Evolutionary conservation across 129 eudicot genomes (phyloP).

Genomic region (Saposhnikovia divaricata): DNA sequence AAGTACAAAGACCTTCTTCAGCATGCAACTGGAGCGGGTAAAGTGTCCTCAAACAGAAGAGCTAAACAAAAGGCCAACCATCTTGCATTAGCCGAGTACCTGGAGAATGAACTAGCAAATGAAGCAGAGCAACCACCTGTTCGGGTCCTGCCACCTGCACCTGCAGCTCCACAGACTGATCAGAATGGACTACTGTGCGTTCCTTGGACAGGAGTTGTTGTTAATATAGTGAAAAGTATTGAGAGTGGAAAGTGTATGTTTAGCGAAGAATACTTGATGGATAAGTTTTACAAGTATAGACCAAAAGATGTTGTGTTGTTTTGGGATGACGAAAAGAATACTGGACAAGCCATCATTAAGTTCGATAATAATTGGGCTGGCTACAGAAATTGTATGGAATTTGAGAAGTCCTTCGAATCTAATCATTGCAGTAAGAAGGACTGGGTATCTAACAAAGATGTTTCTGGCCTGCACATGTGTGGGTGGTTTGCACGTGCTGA

Average conservation of each 20-base stretch:
- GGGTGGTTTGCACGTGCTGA: constrained; percentile 85
- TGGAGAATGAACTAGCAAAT: constrained; percentile 51
- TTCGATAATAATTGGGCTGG: constrained; percentile 77
- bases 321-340: constrained; percentile 30
- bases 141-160: constrained; percentile 20
- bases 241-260: constrained; percentile 23
- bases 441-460: constrained; percentile 36
- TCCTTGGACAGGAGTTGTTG: constrained; percentile 93
- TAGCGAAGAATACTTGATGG: constrained; percentile 45
- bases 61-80: constrained; percentile 87
- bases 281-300: constrained; percentile 42
- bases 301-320: constrained; percentile 52
- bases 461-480: constrained; percentile 36
- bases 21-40: constrained; percentile 80
- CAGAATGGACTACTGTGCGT: constrained; percentile 47
- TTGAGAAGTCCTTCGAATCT: constrained; percentile 73
- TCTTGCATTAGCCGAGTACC: constrained; percentile 62
- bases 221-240: constrained; percentile 37
- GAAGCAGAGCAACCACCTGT: constrained; percentile 41
- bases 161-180: constrained; percentile 33
- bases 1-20: constrained; percentile 75
- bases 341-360: constrained; percentile 42
- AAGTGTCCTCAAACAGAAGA: constrained; percentile 73
- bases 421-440: constrained; percentile 52
- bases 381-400: constrained; percentile 69